Evolutionary conservation across 192 early-diverging fungal species (phyloP).

Genomic region (Chytriomyces sp.): DNA sequence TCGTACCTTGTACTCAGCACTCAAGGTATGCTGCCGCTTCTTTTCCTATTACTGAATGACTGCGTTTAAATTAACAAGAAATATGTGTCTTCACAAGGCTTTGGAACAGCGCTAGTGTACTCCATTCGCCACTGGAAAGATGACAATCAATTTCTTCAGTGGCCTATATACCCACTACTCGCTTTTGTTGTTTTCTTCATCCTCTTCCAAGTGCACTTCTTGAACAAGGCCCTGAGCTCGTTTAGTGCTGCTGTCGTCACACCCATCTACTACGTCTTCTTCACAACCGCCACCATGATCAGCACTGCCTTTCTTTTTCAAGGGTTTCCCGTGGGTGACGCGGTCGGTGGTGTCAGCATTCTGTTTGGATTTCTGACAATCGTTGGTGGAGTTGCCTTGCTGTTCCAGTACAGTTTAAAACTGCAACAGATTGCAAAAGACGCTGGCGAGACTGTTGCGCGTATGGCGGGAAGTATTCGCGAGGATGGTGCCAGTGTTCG

Average conservation of each 20-base stretch:
- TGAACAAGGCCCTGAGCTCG: conserved; percentile 69
- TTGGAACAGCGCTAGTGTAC: conserved; percentile 64
- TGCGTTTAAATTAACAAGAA: neutral
- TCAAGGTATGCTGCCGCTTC: conserved; percentile 35
- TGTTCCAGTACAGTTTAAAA: conserved; percentile 56
- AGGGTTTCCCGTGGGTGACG: conserved; percentile 60
- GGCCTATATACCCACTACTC: conserved; percentile 51
- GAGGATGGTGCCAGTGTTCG: neutral
- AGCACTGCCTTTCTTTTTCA: conserved; percentile 68
- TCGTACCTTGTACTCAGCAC: conserved; percentile 62
- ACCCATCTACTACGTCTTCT: conserved; percentile 71
- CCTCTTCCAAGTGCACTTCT: conserved; percentile 66
- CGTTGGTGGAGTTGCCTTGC: conserved; percentile 60
- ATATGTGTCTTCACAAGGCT: conserved; percentile 35
- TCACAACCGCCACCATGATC: conserved; percentile 68
- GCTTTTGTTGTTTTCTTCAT: conserved; percentile 59
- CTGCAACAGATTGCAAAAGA: conserved; percentile 50
- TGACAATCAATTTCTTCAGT: conserved; percentile 66
- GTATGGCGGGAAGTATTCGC: conserved; percentile 7
- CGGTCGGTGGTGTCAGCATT: conserved; percentile 46
- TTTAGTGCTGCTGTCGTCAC: conserved; percentile 74
- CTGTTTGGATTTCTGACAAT: conserved; percentile 69
- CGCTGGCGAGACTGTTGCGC: conserved; percentile 25
- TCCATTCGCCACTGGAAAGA: conserved; percentile 45
- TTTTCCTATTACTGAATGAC: conserved; percentile 20